Evolutionary conservation across 1,139 yeast genomes (phyloP).

Genomic region (Debaryomyces coudertii): DNA sequence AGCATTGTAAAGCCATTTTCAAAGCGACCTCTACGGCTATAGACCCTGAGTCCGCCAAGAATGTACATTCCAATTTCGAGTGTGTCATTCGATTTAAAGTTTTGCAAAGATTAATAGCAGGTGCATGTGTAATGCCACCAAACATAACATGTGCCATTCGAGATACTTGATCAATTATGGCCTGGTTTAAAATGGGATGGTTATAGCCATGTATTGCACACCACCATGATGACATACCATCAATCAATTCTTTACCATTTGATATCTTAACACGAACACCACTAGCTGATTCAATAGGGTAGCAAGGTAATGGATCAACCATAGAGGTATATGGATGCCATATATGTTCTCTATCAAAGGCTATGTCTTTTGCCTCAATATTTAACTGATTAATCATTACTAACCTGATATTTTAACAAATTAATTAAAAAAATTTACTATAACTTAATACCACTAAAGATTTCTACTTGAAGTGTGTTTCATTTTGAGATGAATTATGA

Average conservation of each 20-base stretch:
- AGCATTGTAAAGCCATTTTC: conserved; percentile 17
- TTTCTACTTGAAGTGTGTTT: not conserved
- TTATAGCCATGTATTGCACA: conserved; percentile 35
- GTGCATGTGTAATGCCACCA: conserved; percentile 34
- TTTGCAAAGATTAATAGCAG: conserved; percentile 25
- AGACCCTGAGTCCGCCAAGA: conserved; percentile 25
- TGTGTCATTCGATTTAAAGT: conserved; percentile 24
- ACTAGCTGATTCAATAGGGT: conserved; percentile 26
- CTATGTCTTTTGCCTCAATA: conserved; percentile 6
- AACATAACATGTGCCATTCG: conserved; percentile 34
- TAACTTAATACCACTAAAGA: not conserved
- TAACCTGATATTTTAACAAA: no score
- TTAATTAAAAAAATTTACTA: no score
- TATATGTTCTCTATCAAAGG: conserved; percentile 27
- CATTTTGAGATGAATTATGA: not conserved
- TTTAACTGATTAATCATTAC: not conserved
- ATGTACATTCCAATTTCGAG: conserved; percentile 23
- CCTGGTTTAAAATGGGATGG: conserved; percentile 27
- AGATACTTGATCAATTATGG: conserved; percentile 22
- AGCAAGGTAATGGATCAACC: conserved; percentile 26
- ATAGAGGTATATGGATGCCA: conserved; percentile 38
- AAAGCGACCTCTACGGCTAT: conserved; percentile 16
- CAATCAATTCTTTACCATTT: conserved; percentile 21
- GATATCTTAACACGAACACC: conserved; percentile 24
- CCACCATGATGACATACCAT: conserved; percentile 40